These are phyloP conservation scores for Fusarium compactum DNA, from an alignment of 2,329 filamentous ascomycete genomes.

Conservation along the genomic window DNA sequence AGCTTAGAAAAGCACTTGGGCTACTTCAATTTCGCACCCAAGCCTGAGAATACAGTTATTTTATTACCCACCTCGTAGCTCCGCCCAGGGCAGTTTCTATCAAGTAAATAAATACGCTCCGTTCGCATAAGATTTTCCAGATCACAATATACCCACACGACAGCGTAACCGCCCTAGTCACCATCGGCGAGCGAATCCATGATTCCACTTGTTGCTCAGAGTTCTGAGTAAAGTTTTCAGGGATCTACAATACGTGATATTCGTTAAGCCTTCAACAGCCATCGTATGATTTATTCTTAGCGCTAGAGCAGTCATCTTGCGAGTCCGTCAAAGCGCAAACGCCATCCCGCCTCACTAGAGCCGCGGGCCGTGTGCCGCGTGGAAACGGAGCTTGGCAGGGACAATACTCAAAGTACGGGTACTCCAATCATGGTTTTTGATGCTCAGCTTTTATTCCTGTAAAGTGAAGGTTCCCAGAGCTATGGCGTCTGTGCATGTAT, in stretches of 20 bases:
- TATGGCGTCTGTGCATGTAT: no score
- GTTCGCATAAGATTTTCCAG: no score
- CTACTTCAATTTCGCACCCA: no score
- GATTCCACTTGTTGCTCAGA: not conserved
- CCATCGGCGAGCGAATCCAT: not conserved
- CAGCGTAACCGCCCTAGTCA: not conserved
- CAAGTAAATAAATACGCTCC: no score
- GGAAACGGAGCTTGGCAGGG: not conserved
- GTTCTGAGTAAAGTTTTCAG: not conserved
- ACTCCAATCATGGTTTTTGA: not conserved
- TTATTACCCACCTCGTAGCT: no score
- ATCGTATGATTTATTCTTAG: not conserved
- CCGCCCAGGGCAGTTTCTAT: no score
- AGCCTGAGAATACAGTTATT: no score
- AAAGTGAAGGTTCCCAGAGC: no score
- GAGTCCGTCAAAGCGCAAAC: constrained; percentile 1
- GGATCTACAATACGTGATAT: not conserved
- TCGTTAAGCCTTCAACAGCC: not conserved
- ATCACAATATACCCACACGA: no score
- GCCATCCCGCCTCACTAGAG: not conserved
- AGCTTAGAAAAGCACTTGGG: no score
- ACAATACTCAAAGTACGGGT: not conserved
- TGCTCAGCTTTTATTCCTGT: not conserved
- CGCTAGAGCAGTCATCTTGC: not conserved
- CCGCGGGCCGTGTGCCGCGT: not conserved